These are phyloP conservation scores for Prinsepia uniflora DNA, from an alignment of 306 rosid species.

Conservation along the genomic window DNA sequence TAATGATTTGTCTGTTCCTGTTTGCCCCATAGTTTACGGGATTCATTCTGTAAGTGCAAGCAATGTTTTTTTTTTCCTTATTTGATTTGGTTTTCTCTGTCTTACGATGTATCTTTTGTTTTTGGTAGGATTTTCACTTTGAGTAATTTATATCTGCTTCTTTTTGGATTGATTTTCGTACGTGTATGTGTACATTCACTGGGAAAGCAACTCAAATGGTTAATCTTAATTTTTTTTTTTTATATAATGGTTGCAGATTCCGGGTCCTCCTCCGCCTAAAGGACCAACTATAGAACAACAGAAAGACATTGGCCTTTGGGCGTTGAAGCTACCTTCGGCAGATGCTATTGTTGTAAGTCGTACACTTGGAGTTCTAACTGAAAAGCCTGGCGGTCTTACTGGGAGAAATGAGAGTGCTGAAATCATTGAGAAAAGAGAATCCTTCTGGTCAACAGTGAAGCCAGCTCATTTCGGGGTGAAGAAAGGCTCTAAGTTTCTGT, in stretches of 20 bases:
- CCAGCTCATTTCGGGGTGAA: conserved; percentile 81
- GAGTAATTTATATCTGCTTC: neutral
- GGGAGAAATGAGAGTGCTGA: conserved; percentile 60
- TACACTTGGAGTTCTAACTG: conserved; percentile 59
- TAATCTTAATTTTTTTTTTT: conserved; percentile 10
- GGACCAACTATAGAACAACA: conserved; percentile 57
- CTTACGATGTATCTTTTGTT: no score
- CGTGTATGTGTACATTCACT: no score
- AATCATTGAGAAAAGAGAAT: conserved; percentile 40
- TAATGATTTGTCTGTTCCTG: no score
- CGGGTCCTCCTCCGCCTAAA: conserved; percentile 63
- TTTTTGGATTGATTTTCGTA: neutral
- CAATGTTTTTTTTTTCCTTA: no score
- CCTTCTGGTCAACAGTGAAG: conserved; percentile 69
- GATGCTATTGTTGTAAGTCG: conserved; percentile 66
- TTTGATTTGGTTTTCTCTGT: no score
- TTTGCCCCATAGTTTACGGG: no score
- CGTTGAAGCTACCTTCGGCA: conserved; percentile 74
- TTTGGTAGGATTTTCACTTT: neutral
- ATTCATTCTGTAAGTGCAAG: no score
- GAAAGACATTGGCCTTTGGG: conserved; percentile 65
- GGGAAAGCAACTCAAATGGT: no score
- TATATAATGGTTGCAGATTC: conserved; percentile 49
- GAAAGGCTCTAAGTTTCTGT: conserved; percentile 54
- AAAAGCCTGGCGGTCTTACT: conserved; percentile 61